A percentile compares a stretch with the other conserved stretches of the same genome.
Conservation (phyloP, 805 yeast species). For the Yamadazyma kitorensis region DNA sequence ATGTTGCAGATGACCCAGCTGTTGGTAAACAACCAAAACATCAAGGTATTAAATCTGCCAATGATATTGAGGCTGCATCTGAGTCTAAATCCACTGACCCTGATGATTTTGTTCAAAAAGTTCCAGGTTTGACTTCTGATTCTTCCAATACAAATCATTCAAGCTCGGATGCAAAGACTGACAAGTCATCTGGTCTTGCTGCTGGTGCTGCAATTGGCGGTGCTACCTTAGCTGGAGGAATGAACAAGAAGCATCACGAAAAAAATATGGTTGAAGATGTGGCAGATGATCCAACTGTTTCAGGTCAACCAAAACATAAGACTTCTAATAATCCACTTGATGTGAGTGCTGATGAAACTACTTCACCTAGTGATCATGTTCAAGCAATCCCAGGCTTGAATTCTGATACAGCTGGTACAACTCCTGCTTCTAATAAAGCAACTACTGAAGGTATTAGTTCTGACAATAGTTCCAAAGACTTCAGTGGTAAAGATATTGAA, state of each 20-base stretch:
- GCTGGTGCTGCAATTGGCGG: constrained; percentile 9
- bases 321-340: neutral
- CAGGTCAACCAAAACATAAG: constrained; percentile 5
- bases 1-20: constrained; percentile 7
- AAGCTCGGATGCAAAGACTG: constrained; percentile 1
- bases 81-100: constrained; percentile 4
- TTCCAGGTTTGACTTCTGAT: constrained; percentile 18
- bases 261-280: constrained; percentile 10
- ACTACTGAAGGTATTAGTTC: neutral
- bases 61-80: constrained; percentile 2
- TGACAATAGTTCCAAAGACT: no score
- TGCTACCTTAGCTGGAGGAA: constrained; percentile 10
- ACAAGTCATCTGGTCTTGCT: constrained; percentile 8
- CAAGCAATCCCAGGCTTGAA: constrained; percentile 18
- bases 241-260: constrained; percentile 1
- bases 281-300: constrained; percentile 4
- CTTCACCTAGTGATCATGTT: constrained; percentile 3
- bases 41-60: constrained; percentile 8
- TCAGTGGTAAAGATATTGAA: no score
- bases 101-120: constrained; percentile 7
- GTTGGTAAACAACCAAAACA: constrained; percentile 12
- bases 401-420: constrained; percentile 5
- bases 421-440: neutral
- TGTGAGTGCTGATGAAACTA: neutral
- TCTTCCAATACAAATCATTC: constrained; percentile 2